phyloP scores from a whole-genome alignment of 2,329 filamentous ascomycete genomes.

The Sporothrix curviconia region DNA sequence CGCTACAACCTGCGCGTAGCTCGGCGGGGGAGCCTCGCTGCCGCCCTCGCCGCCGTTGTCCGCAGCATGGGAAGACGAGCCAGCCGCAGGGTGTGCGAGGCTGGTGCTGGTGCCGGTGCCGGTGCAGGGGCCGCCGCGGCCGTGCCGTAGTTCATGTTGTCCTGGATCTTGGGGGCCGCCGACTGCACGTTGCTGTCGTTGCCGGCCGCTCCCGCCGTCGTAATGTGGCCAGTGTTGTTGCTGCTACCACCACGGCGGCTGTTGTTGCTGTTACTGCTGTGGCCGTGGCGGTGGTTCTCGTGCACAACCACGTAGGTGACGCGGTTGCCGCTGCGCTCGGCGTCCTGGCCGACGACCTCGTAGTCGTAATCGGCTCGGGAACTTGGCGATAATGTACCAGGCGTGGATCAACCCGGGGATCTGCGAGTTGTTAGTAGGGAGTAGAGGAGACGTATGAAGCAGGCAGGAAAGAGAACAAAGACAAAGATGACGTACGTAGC shows the following conservation, averaged over 20 bases:
- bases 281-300: conserved; percentile 18
- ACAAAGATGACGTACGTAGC: conserved; percentile 44
- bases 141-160: conserved; percentile 43
- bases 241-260: conserved; percentile 6
- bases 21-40: conserved; percentile 59
- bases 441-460: not conserved
- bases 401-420: conserved; percentile 86
- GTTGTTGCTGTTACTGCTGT: conserved; percentile 17
- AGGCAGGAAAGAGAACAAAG: not conserved
- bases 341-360: conserved; percentile 53
- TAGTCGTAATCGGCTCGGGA: conserved; percentile 69
- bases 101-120: conserved; percentile 27
- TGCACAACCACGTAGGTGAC: conserved; percentile 76
- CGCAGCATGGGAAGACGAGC: conserved; percentile 19
- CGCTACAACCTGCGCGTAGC: conserved; percentile 82
- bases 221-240: conserved; percentile 8
- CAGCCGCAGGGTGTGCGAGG: conserved; percentile 21
- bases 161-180: conserved; percentile 26
- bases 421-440: conserved; percentile 25
- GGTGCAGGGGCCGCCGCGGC: conserved; percentile 21
- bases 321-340: conserved; percentile 42
- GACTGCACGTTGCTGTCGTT: conserved; percentile 4
- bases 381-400: conserved; percentile 95
- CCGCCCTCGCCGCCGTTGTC: conserved; percentile 36
- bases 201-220: not conserved